A percentile compares a stretch with the other conserved stretches of the same genome.
Evolutionary conservation across 257 asterid genomes (phyloP).

Genomic region (Knoxia roxburghii): DNA sequence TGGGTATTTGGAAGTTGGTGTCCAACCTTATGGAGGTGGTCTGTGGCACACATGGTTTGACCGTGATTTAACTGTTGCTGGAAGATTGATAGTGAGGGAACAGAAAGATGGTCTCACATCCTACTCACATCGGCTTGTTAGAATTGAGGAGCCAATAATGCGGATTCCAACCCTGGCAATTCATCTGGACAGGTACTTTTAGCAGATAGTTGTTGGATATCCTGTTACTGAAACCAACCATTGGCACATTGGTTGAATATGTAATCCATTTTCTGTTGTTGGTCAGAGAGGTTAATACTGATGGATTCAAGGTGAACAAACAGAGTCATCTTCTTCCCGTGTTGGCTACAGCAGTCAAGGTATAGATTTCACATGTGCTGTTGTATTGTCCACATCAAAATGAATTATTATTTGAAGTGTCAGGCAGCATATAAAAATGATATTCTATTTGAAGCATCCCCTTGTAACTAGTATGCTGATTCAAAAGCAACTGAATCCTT

Average conservation of each 20-base stretch:
- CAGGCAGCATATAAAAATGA: no score
- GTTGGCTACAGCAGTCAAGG: conserved; percentile 91
- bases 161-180: conserved; percentile 93
- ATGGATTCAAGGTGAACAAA: conserved; percentile 82
- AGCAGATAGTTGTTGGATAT: background rate
- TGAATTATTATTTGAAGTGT: background rate
- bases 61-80: conserved; percentile 86
- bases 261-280: conserved; percentile 11
- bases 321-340: conserved; percentile 87
- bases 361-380: conserved; percentile 18
- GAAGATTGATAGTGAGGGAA: conserved; percentile 66
- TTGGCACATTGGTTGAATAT: background rate
- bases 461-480: background rate
- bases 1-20: conserved; percentile 92
- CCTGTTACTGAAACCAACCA: background rate
- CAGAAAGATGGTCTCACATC: conserved; percentile 55
- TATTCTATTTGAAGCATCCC: no score
- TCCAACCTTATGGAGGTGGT: conserved; percentile 93
- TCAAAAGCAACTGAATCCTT: background rate
- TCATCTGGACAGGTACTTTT: conserved; percentile 80
- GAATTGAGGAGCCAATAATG: conserved; percentile 83
- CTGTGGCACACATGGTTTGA: conserved; percentile 99
- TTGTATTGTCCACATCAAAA: background rate
- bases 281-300: conserved; percentile 64
- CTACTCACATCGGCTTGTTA: conserved; percentile 65